Evolutionary conservation across 495 filamentous ascomycete species (phyloP).

Genomic region (Xeromyces bisporus): DNA sequence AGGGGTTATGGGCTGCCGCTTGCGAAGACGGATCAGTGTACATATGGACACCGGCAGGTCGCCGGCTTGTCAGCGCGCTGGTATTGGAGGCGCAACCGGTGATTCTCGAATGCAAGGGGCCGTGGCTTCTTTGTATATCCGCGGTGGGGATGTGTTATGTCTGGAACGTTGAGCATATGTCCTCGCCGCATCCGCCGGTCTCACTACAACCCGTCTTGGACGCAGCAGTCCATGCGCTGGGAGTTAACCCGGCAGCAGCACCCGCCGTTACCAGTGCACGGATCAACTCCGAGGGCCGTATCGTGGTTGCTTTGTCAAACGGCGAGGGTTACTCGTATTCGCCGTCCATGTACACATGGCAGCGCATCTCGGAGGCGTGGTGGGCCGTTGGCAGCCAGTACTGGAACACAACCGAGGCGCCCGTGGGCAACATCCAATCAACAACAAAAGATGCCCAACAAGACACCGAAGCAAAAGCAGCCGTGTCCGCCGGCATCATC

Average conservation of each 20-base stretch:
- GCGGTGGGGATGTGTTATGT: constrained; percentile 81
- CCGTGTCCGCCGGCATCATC: constrained; percentile 82
- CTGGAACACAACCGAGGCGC: constrained; percentile 89
- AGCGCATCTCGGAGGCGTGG: constrained; percentile 85
- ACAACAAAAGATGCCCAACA: constrained; percentile 40
- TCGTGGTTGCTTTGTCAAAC: constrained; percentile 75
- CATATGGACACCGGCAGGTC: constrained; percentile 87
- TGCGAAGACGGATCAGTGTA: constrained; percentile 91
- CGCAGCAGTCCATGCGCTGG: constrained; percentile 53
- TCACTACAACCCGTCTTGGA: constrained; percentile 84
- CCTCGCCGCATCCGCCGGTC: constrained; percentile 73
- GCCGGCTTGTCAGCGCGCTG: constrained; percentile 65
- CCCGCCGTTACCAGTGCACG: constrained; percentile 80
- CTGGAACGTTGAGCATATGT: constrained; percentile 79
- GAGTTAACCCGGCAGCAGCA: constrained; percentile 49
- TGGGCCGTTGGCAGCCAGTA: constrained; percentile 97
- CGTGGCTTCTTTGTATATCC: constrained; percentile 77
- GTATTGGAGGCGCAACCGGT: constrained; percentile 86
- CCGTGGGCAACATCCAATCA: constrained; percentile 58
- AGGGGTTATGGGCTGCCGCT: constrained; percentile 76
- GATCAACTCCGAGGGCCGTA: constrained; percentile 66
- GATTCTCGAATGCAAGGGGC: constrained; percentile 75
- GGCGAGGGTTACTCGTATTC: constrained; percentile 89
- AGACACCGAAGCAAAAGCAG: constrained; percentile 33
- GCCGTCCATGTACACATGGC: constrained; percentile 72